These are phyloP conservation scores for Aspergillus hortae DNA, from an alignment of 2,329 filamentous ascomycete species.

Conservation along the genomic window DNA sequence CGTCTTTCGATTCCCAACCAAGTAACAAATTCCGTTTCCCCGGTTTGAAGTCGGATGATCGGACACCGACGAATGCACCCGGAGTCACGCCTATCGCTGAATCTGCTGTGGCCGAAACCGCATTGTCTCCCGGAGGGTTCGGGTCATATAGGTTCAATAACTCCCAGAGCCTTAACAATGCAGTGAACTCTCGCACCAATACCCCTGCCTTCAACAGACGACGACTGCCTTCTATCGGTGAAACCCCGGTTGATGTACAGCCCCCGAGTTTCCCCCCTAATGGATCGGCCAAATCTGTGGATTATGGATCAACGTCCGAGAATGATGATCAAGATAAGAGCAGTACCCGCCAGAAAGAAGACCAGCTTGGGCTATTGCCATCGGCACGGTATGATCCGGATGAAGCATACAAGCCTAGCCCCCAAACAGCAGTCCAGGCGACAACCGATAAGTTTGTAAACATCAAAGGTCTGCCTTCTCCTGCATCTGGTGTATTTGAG, in stretches of 20 bases:
- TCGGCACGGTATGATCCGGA: constrained; percentile 45
- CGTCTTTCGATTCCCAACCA: constrained; percentile 64
- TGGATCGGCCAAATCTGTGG: constrained; percentile 40
- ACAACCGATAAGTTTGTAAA: constrained; percentile 59
- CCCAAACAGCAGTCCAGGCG: constrained; percentile 64
- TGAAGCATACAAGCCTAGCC: constrained; percentile 41
- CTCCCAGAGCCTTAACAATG: constrained; percentile 66
- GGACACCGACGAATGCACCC: constrained; percentile 70
- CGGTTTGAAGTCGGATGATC: constrained; percentile 51
- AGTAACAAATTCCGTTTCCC: constrained; percentile 61
- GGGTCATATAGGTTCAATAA: constrained; percentile 56
- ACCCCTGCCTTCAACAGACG: constrained; percentile 60
- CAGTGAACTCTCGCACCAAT: constrained; percentile 62
- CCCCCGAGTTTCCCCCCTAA: constrained; percentile 40
- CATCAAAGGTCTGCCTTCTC: constrained; percentile 63
- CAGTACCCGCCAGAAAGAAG: constrained; percentile 9
- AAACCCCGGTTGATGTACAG: constrained; percentile 56
- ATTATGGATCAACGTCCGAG: constrained; percentile 49
- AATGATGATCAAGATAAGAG: constrained; percentile 32
- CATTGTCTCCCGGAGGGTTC: constrained; percentile 64
- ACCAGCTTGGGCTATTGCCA: constrained; percentile 33
- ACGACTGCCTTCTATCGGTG: constrained; percentile 75
- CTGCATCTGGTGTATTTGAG: constrained; percentile 61
- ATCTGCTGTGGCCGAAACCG: constrained; percentile 60
- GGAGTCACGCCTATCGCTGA: constrained; percentile 87